Evolutionary conservation across 768 basidiomycete species (phyloP).

Genomic region (Mycena maculata): DNA sequence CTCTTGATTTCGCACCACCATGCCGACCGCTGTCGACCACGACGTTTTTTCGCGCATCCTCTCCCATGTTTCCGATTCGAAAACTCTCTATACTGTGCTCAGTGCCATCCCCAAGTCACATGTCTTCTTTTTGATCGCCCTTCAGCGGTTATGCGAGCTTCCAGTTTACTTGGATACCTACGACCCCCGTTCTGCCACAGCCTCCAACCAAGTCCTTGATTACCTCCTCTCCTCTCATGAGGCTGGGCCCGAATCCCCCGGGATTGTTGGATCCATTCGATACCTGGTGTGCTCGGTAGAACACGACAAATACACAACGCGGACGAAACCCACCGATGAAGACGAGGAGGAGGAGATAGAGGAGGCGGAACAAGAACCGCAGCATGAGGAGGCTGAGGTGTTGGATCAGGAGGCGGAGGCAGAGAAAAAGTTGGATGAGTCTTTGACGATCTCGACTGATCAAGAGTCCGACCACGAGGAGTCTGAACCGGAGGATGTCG

Average conservation of each 20-base stretch:
- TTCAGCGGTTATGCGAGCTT: slow-evolving; percentile 22
- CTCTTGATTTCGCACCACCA: neutral
- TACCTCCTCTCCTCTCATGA: neutral
- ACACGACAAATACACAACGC: neutral
- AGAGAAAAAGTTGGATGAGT: neutral
- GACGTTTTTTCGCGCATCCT: slow-evolving; percentile 35
- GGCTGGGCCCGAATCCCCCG: neutral
- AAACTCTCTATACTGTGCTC: slow-evolving; percentile 15
- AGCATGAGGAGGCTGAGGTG: neutral
- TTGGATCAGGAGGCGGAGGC: neutral
- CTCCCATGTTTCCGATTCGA: slow-evolving; percentile 20
- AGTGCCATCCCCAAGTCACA: slow-evolving; percentile 18
- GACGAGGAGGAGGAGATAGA: neutral
- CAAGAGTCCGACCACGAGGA: neutral
- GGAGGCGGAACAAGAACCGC: neutral
- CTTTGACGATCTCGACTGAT: neutral
- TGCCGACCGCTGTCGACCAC: slow-evolving; percentile 2
- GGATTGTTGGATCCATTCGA: slow-evolving; percentile 2
- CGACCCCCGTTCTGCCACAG: neutral
- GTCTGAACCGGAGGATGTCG: neutral
- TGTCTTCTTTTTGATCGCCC: slow-evolving; percentile 1
- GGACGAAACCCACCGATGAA: neutral
- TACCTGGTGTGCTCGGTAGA: slow-evolving; percentile 18
- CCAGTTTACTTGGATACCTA: slow-evolving; percentile 30
- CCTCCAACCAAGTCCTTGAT: slow-evolving; percentile 11